phyloP scores from a whole-genome alignment of 805 yeast species.

The Kazachstania taianensis region DNA sequence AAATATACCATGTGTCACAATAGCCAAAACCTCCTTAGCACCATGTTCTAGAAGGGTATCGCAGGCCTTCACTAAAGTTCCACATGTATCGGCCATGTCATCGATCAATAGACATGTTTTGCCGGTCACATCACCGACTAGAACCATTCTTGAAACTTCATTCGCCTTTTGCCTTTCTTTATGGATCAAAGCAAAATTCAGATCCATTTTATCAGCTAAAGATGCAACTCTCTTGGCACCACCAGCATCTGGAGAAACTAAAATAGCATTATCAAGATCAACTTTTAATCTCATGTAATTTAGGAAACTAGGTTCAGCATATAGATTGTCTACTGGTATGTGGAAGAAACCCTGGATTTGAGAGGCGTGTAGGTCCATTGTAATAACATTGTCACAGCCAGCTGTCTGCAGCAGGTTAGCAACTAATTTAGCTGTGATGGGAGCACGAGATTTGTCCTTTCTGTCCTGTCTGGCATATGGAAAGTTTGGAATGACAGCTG shows the following conservation, averaged over 20 bases:
- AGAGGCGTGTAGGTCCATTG: conserved; percentile 95
- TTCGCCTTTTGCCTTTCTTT: conserved; percentile 93
- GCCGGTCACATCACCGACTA: conserved; percentile 86
- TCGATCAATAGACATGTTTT: conserved; percentile 82
- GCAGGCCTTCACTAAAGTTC: conserved; percentile 91
- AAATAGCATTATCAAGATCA: conserved; percentile 49
- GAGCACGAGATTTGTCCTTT: conserved; percentile 92
- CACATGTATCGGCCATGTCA: conserved; percentile 98
- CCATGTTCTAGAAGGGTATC: conserved; percentile 72
- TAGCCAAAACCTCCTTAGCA: conserved; percentile 80
- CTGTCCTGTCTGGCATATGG: conserved; percentile 97
- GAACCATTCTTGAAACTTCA: conserved; percentile 89
- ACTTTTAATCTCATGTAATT: conserved; percentile 65
- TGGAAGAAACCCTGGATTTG: conserved; percentile 96
- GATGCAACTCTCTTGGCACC: conserved; percentile 97
- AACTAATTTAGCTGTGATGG: conserved; percentile 88
- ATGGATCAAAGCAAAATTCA: conserved; percentile 91
- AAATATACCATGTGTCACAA: conserved; percentile 92
- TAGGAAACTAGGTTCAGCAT: conserved; percentile 87
- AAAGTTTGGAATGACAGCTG: conserved; percentile 91
- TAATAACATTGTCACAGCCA: conserved; percentile 91
- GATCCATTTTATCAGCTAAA: conserved; percentile 82
- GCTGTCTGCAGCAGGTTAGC: conserved; percentile 89
- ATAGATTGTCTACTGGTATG: conserved; percentile 90
- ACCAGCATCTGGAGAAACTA: conserved; percentile 97